phyloP scores from a whole-genome alignment of 306 rosid species.

The Cucumis melo region DNA sequence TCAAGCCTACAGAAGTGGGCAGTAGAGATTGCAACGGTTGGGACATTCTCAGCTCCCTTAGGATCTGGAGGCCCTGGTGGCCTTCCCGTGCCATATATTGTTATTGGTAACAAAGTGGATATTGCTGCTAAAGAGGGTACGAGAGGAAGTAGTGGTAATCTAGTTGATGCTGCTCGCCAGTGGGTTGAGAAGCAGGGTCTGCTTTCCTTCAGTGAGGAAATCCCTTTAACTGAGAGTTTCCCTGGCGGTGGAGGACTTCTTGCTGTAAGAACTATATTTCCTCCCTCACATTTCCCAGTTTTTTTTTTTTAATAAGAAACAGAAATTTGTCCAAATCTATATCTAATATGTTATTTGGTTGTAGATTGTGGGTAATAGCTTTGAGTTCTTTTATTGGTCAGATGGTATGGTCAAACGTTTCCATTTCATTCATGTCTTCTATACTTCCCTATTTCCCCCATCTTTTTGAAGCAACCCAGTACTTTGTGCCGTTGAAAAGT shows the following conservation, averaged over 20 bases:
- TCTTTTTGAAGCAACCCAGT: neutral
- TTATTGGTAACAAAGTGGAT: slow-evolving; percentile 91
- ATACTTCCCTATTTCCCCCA: neutral
- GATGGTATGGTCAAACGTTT: neutral
- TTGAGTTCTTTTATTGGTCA: neutral
- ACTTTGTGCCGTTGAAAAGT: neutral
- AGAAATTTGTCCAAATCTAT: neutral
- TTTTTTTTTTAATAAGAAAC: too few species aligned
- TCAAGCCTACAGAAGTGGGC: slow-evolving; percentile 94
- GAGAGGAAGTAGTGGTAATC: slow-evolving; percentile 90
- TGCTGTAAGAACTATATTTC: slow-evolving; percentile 41
- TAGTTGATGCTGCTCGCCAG: slow-evolving; percentile 93
- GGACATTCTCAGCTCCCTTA: slow-evolving; percentile 94
- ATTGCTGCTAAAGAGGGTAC: slow-evolving; percentile 86
- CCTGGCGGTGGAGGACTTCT: slow-evolving; percentile 71
- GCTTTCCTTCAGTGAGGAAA: slow-evolving; percentile 92
- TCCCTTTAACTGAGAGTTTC: slow-evolving; percentile 89
- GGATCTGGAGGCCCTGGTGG: slow-evolving; percentile 93
- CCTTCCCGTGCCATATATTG: slow-evolving; percentile 86
- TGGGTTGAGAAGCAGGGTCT: slow-evolving; percentile 99
- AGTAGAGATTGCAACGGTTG: slow-evolving; percentile 71
- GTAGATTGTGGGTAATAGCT: neutral
- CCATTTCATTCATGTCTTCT: neutral
- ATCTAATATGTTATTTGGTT: neutral
- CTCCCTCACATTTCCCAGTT: neutral